These are phyloP conservation scores for Trichoderma oligosporum DNA, from an alignment of 2,329 filamentous ascomycete genomes.

Conservation along the genomic window DNA sequence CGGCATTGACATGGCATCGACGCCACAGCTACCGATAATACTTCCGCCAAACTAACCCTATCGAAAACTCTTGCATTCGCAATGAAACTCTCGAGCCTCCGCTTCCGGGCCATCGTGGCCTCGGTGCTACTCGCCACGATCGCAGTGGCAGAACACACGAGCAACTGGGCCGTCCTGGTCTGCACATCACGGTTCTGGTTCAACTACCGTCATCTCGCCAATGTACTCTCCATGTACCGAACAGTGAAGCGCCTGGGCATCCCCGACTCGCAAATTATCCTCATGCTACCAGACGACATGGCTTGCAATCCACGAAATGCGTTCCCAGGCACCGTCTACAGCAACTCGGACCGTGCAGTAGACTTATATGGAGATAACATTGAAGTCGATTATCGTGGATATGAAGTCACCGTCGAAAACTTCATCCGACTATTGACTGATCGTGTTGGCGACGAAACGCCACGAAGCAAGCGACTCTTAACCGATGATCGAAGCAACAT, in stretches of 20 bases:
- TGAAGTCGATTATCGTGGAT: constrained; percentile 96
- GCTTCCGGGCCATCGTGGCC: constrained; percentile 47
- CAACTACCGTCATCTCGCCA: constrained; percentile 98
- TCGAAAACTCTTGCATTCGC: constrained; percentile 9
- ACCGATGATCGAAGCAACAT: constrained; percentile 97
- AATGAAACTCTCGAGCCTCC: constrained; percentile 51
- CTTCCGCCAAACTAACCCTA: neutral
- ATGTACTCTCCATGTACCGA: constrained; percentile 94
- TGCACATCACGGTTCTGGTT: constrained; percentile 99
- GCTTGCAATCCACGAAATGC: constrained; percentile 98
- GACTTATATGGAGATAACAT: constrained; percentile 98
- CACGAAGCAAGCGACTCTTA: constrained; percentile 85
- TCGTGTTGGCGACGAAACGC: constrained; percentile 89
- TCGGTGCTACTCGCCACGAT: constrained; percentile 44
- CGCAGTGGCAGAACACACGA: constrained; percentile 74
- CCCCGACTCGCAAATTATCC: constrained; percentile 96
- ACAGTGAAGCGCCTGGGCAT: constrained; percentile 98
- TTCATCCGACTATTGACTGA: constrained; percentile 95
- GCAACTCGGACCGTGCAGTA: constrained; percentile 91
- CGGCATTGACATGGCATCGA: constrained; percentile 8
- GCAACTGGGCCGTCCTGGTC: constrained; percentile 99
- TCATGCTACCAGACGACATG: constrained; percentile 99
- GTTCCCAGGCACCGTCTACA: constrained; percentile 96
- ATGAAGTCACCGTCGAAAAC: constrained; percentile 98
- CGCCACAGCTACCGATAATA: neutral